Evolutionary conservation across 441 rosid species (phyloP), one percentile per base, ranked within the genome.

Genomic region (Populus hybrid): DNA sequence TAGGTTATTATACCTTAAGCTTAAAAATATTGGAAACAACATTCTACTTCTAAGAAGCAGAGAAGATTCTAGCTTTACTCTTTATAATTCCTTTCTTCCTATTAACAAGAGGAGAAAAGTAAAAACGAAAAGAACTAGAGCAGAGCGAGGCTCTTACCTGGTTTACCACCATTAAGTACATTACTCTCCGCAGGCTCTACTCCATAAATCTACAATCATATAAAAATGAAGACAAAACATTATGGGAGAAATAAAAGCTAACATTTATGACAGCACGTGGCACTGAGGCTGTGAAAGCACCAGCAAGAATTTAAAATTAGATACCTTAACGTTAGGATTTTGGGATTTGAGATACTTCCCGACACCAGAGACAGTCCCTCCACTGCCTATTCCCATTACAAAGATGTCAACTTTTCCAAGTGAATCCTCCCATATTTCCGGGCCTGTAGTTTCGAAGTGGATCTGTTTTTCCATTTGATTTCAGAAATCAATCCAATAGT

Each of bases 401-500:
- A 93, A 94, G 63, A 94, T 93, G 80, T 95, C 98, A 4, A 95
- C 98, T 75, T 91, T 82, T 14, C 98, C 97, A 75, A 84, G 84
- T 7, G 98, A 90, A 71, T 93, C 98, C 79, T 93, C 95, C 98
- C 98, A 94, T 78, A 94, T 94, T 82, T 94, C 98, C 78, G 95
- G 98, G 21, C 98, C 98, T 0, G 98, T 94, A 0, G 98, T 94
- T 67, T 94, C 98, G 79, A 83, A 94, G 81, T 94, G 98, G 68
- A 82, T 85, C 98, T 94, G 81, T 85, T 78, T 50, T 71, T 19
- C 77, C 78, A 79, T 70, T 61, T 74, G 24, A 23, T 66, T 35
- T 61, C 75, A 82, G 9, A 67, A 0, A 26, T 72, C 36, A 53
- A 67, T 66, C 12, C 24, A 24, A 28, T 16, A 30, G 4, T n/a